Evolutionary conservation across 2,329 filamentous ascomycete genomes (phyloP), one percentile per base, ranked within the genome.

Genomic region (Sphaerulina populicola): DNA sequence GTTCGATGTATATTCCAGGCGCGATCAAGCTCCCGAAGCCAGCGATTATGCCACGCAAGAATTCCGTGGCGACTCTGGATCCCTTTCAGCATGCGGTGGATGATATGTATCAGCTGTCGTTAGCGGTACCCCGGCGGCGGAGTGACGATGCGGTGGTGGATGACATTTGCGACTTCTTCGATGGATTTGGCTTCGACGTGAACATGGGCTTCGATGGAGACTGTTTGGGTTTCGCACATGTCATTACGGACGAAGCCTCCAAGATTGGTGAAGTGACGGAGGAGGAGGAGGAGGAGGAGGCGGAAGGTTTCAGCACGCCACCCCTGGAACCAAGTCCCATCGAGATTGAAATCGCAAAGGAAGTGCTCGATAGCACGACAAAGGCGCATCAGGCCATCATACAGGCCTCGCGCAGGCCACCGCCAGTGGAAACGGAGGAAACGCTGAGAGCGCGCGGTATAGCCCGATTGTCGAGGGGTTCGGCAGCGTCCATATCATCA

Each of bases 81-180:
- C 62, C 66, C 1, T 71, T 71, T 49, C 65, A 68, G 49, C 63
- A 68, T 15, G 63, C 59, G 11, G 57, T 66, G 27, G 64, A 66
- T 37, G 49, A 57, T 9, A 56, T 64, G 6, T 66, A 64, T 45
- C 62, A 66, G 47, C 47, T 62, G 11, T 58, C 60, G 2, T 49
- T 64, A 35, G 40, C 44, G 9, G 53, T 65, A 5, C 62, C 61
- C 5, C 56, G 66, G 37, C 53, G 66, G 29, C 49, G 62, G 6
- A 66, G 63, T 43, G 68, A 69, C 47, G 66, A 69, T 51, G 60
- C 60, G 0, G 60, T 62, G 5, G 55, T 68, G 14, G 71, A 74
- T 18, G 65, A 69, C 27, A 64, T 72, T n/a, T 68, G 69, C 43
- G 64, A 65, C 38, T 74, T 68, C 59, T 72, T 74, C 44, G 64